A percentile compares a stretch with the other conserved stretches of the same genome.
Evolutionary conservation across 1,139 yeast species (phyloP).

Genomic region (Kluyveromyces sp.): DNA sequence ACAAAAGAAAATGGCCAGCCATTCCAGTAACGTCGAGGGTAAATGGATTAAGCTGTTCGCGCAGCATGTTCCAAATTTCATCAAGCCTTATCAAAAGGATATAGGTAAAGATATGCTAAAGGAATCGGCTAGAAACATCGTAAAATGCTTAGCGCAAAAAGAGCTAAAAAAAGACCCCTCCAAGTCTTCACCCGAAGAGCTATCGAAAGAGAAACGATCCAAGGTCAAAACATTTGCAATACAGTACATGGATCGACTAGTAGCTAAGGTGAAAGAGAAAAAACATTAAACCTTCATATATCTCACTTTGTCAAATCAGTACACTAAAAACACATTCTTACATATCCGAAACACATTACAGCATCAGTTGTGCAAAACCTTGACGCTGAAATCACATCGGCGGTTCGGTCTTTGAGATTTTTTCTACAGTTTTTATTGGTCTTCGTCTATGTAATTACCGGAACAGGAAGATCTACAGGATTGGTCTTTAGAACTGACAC

Average conservation of each 20-base stretch:
- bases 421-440: too few relatives aligned
- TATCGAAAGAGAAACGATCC: slow-evolving; percentile 55
- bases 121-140: slow-evolving; percentile 73
- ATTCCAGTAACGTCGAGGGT: slow-evolving; percentile 30
- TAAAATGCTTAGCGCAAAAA: slow-evolving; percentile 53
- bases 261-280: slow-evolving; percentile 43
- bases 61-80: slow-evolving; percentile 66
- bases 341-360: neutral
- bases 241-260: slow-evolving; percentile 68
- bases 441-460: neutral
- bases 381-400: slow-evolving; percentile 1
- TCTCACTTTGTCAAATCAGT: neutral
- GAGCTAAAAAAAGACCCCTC: slow-evolving; percentile 45
- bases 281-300: slow-evolving; percentile 8
- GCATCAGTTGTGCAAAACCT: too few relatives aligned
- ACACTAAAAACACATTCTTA: neutral
- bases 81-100: slow-evolving; percentile 57
- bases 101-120: slow-evolving; percentile 71
- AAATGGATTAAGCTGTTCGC: slow-evolving; percentile 67
- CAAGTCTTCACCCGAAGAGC: slow-evolving; percentile 45
- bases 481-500: neutral
- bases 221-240: slow-evolving; percentile 62
- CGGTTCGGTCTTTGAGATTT: too few relatives aligned
- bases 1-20: slow-evolving; percentile 18
- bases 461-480: neutral